phyloP scores from a whole-genome alignment of 2,329 filamentous ascomycete genomes.

The Botrytis porri region DNA sequence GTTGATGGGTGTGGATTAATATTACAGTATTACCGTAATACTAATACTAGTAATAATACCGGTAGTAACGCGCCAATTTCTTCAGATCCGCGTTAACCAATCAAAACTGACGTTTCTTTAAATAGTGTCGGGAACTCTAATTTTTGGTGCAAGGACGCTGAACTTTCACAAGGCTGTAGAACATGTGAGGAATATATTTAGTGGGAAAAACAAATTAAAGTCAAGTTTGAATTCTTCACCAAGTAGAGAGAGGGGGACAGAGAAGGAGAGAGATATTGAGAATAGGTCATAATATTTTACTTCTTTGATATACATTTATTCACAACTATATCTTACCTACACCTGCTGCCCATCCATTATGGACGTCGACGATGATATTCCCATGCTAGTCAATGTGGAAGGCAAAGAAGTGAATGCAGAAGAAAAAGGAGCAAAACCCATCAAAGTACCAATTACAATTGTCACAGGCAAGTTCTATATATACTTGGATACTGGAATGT shows the following conservation, averaged over 20 bases:
- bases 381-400: conserved; percentile 56
- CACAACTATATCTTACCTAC: neutral
- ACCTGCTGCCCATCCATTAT: conserved; percentile 42
- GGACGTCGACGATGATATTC: conserved; percentile 63
- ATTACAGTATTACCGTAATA: conserved; percentile 1
- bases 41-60: too few species aligned
- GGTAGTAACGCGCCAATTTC: conserved; percentile 18
- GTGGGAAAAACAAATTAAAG: neutral
- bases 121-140: neutral
- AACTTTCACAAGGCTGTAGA: conserved; percentile 15
- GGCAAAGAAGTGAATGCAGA: conserved; percentile 39
- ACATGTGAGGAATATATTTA: neutral
- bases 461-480: conserved; percentile 60
- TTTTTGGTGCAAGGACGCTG: conserved; percentile 7
- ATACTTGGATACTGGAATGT: neutral
- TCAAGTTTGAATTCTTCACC: neutral
- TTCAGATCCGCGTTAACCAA: conserved; percentile 16
- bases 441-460: conserved; percentile 80
- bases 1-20: neutral
- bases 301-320: neutral
- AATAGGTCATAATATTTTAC: neutral
- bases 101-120: conserved; percentile 1
- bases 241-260: neutral
- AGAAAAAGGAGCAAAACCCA: conserved; percentile 48
- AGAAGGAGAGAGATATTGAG: neutral